phyloP scores from a whole-genome alignment of 2,329 filamentous ascomycete species.

The Hymenoscyphus infarciens region DNA sequence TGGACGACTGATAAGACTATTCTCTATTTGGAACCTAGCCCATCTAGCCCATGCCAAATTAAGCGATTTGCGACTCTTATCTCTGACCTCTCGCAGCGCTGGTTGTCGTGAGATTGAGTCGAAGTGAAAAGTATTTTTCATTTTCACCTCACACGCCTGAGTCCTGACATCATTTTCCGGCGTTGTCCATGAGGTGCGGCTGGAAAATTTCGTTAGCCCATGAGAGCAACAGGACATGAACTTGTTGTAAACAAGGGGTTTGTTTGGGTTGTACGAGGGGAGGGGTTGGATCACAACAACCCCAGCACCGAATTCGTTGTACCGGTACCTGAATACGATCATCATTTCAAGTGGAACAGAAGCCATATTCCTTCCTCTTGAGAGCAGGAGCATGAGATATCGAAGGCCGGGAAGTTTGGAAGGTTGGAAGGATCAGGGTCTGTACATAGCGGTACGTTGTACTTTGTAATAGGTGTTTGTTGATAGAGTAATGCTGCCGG shows the following conservation, averaged over 20 bases:
- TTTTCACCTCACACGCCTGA: conserved; percentile 5
- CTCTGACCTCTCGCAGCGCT: conserved; percentile 18
- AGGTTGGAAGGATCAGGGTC: no score
- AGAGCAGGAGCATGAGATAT: no score
- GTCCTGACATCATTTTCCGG: not conserved
- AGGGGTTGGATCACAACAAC: not conserved
- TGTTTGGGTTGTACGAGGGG: not conserved
- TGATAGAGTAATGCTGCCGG: no score
- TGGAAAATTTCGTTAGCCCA: conserved; percentile 10
- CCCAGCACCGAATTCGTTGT: no score
- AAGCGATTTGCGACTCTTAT: conserved; percentile 18
- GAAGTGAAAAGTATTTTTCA: conserved; percentile 8
- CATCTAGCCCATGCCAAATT: conserved; percentile 5
- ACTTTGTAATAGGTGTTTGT: no score
- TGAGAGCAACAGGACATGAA: not conserved
- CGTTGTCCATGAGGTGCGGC: not conserved
- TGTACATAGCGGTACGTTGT: no score
- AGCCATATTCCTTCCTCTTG: no score
- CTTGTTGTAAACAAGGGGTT: not conserved
- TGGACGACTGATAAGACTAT: conserved; percentile 21
- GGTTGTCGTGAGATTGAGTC: not conserved
- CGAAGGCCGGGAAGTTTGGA: no score
- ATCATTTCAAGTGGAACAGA: no score
- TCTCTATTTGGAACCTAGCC: not conserved
- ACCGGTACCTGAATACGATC: no score